Percentiles rank a stretch among this genome's conserved stretches.
Evolutionary conservation across 305 asterid species (phyloP).

Genomic region (Ruellia speciosa): DNA sequence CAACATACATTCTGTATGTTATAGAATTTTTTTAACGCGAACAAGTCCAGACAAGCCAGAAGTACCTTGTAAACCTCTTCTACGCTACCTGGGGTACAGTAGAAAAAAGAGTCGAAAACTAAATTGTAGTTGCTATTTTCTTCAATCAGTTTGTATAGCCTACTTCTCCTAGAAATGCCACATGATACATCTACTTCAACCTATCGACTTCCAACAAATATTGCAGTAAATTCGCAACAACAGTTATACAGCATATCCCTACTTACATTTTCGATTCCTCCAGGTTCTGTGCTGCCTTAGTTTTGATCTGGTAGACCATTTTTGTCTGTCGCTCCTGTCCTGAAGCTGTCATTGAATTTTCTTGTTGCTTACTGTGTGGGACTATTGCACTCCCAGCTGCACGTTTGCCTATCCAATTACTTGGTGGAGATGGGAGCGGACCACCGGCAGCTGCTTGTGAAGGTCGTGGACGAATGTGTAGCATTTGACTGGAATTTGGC

Average conservation of each 20-base stretch:
- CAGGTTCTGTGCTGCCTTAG: conserved; percentile 19
- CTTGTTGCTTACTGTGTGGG: conserved; percentile 28
- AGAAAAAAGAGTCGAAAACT: too few relatives aligned
- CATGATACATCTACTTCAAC: not conserved
- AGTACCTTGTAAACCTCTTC: too few relatives aligned
- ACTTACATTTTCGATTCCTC: conserved; percentile 1
- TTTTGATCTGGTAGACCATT: conserved; percentile 57
- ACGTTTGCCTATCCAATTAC: conserved; percentile 50
- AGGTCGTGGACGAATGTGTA: conserved; percentile 26
- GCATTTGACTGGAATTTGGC: conserved; percentile 29
- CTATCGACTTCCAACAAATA: not conserved
- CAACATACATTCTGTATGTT: too few relatives aligned
- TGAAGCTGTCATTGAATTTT: conserved; percentile 17
- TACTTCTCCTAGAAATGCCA: not conserved
- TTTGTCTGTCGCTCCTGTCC: conserved; percentile 41
- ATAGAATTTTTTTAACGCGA: too few relatives aligned
- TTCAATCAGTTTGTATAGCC: not conserved
- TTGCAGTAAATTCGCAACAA: too few relatives aligned
- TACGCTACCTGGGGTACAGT: too few relatives aligned
- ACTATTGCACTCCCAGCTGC: conserved; percentile 24
- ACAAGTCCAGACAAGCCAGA: too few relatives aligned
- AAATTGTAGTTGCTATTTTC: not conserved
- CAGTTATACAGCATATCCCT: not conserved
- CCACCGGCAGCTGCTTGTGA: conserved; percentile 13
- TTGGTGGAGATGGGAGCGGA: conserved; percentile 64